Evolutionary conservation across 2,329 filamentous ascomycete genomes (phyloP).

Genomic region (Microsporum ferrugineum): DNA sequence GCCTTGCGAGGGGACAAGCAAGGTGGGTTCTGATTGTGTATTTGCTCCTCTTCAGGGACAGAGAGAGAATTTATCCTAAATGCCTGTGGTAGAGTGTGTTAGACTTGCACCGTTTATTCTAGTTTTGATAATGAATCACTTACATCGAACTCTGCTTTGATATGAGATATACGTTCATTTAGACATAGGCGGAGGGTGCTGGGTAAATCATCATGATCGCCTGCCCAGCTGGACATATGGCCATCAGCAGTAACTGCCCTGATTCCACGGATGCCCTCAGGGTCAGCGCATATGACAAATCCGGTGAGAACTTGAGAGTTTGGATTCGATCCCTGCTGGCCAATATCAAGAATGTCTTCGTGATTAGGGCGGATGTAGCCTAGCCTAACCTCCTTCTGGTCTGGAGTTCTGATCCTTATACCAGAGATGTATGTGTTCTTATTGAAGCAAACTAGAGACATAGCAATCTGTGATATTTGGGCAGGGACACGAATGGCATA

Average conservation of each 20-base stretch:
- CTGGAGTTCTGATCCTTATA: constrained; percentile 8
- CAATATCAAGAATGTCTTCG: constrained; percentile 8
- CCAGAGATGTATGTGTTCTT: constrained; percentile 12
- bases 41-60: constrained; percentile 13
- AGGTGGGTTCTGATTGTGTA: constrained; percentile 6
- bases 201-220: constrained; percentile 12
- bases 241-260: constrained; percentile 12
- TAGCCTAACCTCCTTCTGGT: constrained; percentile 4
- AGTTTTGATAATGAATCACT: not conserved
- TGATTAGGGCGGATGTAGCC: constrained; percentile 11
- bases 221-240: constrained; percentile 13
- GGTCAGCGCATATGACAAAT: constrained; percentile 13
- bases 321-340: not conserved
- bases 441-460: constrained; percentile 13
- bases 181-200: constrained; percentile 15
- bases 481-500: constrained; percentile 5
- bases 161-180: constrained; percentile 12
- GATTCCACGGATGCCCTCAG: constrained; percentile 16
- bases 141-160: constrained; percentile 17
- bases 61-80: constrained; percentile 16
- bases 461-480: constrained; percentile 9
- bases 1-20: constrained; percentile 13
- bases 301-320: constrained; percentile 10
- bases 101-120: not conserved
- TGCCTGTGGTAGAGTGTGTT: constrained; percentile 8